phyloP scores from a whole-genome alignment of 345 rosid species.

The Gossypium mustelinum region DNA sequence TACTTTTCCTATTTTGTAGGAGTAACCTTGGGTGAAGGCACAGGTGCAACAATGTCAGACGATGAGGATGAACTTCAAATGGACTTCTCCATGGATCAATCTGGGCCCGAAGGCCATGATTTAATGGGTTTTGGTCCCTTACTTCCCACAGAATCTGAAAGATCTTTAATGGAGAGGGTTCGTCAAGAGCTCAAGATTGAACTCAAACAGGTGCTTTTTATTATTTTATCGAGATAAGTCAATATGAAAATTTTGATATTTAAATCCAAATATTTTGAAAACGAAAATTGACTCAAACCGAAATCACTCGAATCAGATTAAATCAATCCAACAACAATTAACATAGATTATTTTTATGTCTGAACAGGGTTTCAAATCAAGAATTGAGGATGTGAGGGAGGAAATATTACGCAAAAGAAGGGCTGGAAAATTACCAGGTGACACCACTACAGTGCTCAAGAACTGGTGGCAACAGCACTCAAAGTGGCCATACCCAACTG shows the following conservation, averaged over 20 bases:
- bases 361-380: constrained; percentile 80
- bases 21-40: constrained; percentile 71
- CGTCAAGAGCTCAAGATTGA: constrained; percentile 91
- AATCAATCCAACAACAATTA: no score
- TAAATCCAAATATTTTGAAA: no score
- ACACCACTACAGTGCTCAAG: constrained; percentile 87
- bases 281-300: no score
- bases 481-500: constrained; percentile 98
- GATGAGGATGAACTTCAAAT: constrained; percentile 86
- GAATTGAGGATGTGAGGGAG: constrained; percentile 94
- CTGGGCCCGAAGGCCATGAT: constrained; percentile 54
- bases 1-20: constrained; percentile 31
- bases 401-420: constrained; percentile 92
- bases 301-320: no score
- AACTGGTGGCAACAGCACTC: constrained; percentile 98
- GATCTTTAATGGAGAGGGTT: constrained; percentile 96
- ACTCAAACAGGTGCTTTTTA: constrained; percentile 63
- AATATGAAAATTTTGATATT: no score
- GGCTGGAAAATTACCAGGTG: constrained; percentile 95
- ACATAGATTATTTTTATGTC: no score
- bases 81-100: constrained; percentile 76
- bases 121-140: constrained; percentile 90
- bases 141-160: constrained; percentile 90
- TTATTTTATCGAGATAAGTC: no score
- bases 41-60: constrained; percentile 92